Conservation (phyloP, 2,329 filamentous ascomycete species). For the Esteya vermicola region DNA sequence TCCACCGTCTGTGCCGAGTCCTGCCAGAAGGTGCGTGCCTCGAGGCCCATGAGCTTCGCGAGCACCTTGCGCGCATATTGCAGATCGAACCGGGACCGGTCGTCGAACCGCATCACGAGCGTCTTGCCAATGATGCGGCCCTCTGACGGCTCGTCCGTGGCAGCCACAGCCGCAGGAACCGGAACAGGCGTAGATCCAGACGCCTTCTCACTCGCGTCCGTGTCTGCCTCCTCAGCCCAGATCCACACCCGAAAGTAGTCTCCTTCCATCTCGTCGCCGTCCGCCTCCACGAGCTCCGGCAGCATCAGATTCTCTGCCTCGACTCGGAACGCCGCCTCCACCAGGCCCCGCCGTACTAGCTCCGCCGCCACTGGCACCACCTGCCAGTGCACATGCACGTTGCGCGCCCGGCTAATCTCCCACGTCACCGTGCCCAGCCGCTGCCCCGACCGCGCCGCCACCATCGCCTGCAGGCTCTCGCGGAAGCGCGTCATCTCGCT, state of each 20-base stretch:
- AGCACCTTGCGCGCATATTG: constrained; percentile 82
- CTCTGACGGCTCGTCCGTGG: constrained; percentile 3
- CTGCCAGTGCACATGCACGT: constrained; percentile 91
- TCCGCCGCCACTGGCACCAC: constrained; percentile 62
- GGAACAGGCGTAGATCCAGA: too few relatives aligned
- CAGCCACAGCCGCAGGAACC: too few relatives aligned
- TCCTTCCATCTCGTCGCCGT: constrained; percentile 33
- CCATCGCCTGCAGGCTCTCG: constrained; percentile 63
- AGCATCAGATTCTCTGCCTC: constrained; percentile 63
- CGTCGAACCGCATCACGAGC: constrained; percentile 59
- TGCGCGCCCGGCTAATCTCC: constrained; percentile 71
- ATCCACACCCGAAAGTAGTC: constrained; percentile 78
- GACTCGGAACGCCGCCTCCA: constrained; percentile 79
- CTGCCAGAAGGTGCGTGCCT: constrained; percentile 66
- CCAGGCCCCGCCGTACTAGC: constrained; percentile 55
- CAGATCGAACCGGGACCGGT: constrained; percentile 67
- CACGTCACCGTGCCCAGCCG: constrained; percentile 75
- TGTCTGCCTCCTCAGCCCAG: constrained; percentile 46
- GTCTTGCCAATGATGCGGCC: constrained; percentile 46
- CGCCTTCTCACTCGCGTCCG: constrained; percentile 20
- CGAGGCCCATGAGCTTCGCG: constrained; percentile 72
- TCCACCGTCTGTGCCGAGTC: constrained; percentile 64
- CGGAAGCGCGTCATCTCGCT: constrained; percentile 77
- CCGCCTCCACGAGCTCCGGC: constrained; percentile 30
- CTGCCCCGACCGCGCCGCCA: constrained; percentile 37